A percentile compares a stretch with the other conserved stretches of the same genome.
phyloP scores from a whole-genome alignment of 495 filamentous ascomycete genomes.

The Lepidopterella palustris region DNA sequence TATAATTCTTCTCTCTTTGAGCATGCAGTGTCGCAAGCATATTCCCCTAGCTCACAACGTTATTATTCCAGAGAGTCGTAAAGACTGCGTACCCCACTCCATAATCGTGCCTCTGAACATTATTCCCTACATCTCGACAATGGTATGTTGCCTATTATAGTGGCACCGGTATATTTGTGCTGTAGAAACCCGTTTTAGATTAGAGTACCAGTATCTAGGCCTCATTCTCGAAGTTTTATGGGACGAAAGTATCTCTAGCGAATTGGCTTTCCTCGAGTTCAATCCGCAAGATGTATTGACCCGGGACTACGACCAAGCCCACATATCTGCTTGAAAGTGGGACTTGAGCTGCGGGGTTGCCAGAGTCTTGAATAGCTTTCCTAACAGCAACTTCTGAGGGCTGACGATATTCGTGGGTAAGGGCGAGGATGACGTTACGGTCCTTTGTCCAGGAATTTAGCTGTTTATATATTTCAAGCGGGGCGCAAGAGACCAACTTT shows the following conservation, averaged over 20 bases:
- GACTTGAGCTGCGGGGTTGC: constrained; percentile 42
- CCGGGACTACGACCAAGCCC: constrained; percentile 85
- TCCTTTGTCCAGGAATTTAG: constrained; percentile 50
- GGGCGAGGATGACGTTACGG: constrained; percentile 76
- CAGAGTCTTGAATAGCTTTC: constrained; percentile 16
- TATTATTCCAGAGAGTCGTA: no score
- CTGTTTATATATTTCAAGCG: constrained; percentile 28
- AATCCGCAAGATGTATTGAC: constrained; percentile 76
- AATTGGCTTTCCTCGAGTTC: constrained; percentile 67
- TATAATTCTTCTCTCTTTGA: no score
- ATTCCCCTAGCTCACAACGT: no score
- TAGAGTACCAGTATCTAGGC: neutral
- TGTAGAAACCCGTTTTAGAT: neutral
- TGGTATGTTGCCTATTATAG: no score
- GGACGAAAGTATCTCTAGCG: constrained; percentile 8
- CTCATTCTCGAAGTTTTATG: neutral
- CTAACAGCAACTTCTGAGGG: constrained; percentile 41
- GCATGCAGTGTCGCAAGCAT: no score
- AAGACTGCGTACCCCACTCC: no score
- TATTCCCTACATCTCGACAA: no score
- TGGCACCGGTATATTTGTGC: neutral
- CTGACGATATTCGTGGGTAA: constrained; percentile 80
- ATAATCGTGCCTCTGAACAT: no score
- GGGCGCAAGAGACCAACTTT: constrained; percentile 45
- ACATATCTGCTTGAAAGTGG: constrained; percentile 80